Evolutionary conservation across 306 rosid genomes (phyloP).

Genomic region (Myrica gale): DNA sequence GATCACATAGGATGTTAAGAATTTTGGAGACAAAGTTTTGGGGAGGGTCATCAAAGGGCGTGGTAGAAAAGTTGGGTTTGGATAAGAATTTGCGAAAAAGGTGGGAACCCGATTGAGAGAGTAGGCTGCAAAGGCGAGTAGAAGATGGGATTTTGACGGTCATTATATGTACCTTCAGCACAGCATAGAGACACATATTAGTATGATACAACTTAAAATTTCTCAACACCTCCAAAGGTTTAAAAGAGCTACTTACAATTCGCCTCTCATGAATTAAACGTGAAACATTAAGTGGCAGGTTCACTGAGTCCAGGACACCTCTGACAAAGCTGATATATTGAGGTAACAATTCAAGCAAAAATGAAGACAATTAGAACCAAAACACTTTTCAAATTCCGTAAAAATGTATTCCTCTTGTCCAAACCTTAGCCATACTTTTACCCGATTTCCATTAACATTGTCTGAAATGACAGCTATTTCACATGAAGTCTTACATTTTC

Average conservation of each 20-base stretch:
- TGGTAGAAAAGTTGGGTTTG: conserved; percentile 5
- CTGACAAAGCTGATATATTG: conserved; percentile 85
- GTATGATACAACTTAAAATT: conserved; percentile 9
- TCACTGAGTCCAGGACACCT: conserved; percentile 88
- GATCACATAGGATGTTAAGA: conserved; percentile 31
- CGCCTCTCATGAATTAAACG: conserved; percentile 95
- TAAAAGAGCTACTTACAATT: conserved; percentile 51
- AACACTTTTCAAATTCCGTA: neutral
- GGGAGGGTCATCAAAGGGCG: conserved; percentile 5
- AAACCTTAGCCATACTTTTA: neutral
- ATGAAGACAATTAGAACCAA: conserved; percentile 20
- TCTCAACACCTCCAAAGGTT: conserved; percentile 6
- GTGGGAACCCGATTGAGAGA: conserved; percentile 26
- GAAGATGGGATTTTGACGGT: conserved; percentile 31
- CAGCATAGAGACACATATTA: conserved; percentile 16
- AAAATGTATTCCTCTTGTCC: conserved; percentile 3
- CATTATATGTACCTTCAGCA: conserved; percentile 60
- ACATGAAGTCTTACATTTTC: conserved; percentile 87
- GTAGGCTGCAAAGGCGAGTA: conserved; percentile 10
- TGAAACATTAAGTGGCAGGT: conserved; percentile 93
- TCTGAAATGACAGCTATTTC: conserved; percentile 88
- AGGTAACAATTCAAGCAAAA: conserved; percentile 60
- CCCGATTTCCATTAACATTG: conserved; percentile 89
- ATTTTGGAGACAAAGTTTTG: conserved; percentile 28
- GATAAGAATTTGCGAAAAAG: conserved; percentile 25